A percentile compares a stretch with the other conserved stretches of the same genome.
These are phyloP conservation scores for Ocimum tenuiflorum DNA, from an alignment of 257 asterid species.

Conservation along the genomic window DNA sequence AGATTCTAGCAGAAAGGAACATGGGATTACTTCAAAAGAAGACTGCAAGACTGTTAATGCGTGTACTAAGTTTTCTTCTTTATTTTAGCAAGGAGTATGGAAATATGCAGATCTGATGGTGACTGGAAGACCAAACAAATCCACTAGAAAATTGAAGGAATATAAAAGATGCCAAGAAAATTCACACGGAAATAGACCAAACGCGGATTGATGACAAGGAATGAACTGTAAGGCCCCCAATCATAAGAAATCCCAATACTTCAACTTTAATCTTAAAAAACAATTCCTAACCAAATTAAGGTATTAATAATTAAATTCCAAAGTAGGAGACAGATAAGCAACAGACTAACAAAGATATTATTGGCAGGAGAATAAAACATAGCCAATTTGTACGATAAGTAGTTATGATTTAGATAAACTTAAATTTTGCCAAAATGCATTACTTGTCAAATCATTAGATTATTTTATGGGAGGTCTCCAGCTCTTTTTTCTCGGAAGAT, in stretches of 20 bases:
- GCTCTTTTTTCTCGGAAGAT: too few species aligned
- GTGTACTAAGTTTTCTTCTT: constrained; percentile 24
- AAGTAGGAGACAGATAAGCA: constrained; percentile 18
- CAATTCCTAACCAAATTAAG: constrained; percentile 24
- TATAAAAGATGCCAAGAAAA: constrained; percentile 11
- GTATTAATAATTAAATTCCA: neutral
- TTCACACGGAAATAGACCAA: constrained; percentile 27
- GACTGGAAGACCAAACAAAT: constrained; percentile 30
- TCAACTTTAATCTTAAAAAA: constrained; percentile 14
- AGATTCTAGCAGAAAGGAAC: constrained; percentile 22
- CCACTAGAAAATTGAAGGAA: constrained; percentile 20
- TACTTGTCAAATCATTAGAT: too few species aligned
- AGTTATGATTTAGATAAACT: neutral
- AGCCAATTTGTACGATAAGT: constrained; percentile 1
- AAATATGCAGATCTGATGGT: constrained; percentile 49
- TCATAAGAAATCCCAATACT: constrained; percentile 11
- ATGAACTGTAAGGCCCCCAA: constrained; percentile 35
- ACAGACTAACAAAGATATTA: constrained; percentile 33
- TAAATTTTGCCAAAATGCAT: neutral
- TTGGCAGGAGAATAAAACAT: constrained; percentile 3
- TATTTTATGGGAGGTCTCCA: too few species aligned
- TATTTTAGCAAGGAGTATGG: constrained; percentile 16
- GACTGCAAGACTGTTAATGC: neutral
- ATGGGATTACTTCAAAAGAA: constrained; percentile 29
- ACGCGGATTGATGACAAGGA: constrained; percentile 71